phyloP scores from a whole-genome alignment of 2,329 filamentous ascomycete species.

The Ascochyta clinopodiicola region DNA sequence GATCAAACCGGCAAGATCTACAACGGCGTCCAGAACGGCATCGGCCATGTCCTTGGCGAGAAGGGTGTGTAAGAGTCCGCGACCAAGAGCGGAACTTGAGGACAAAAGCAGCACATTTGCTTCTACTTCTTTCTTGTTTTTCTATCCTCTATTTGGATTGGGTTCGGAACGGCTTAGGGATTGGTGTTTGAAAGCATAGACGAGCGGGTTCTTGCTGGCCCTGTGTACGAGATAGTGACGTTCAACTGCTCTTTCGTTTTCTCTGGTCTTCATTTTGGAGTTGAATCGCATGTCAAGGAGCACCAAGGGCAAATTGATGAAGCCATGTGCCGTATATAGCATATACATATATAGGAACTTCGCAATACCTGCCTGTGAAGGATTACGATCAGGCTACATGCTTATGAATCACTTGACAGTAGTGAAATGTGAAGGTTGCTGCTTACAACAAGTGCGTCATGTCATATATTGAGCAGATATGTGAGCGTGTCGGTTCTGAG shows the following conservation, averaged over 20 bases:
- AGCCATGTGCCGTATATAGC: conserved; percentile 35
- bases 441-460: neutral
- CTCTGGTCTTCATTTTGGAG: conserved; percentile 24
- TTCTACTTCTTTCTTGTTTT: conserved; percentile 38
- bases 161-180: conserved; percentile 31
- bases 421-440: conserved; percentile 26
- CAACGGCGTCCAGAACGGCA: conserved; percentile 45
- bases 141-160: conserved; percentile 31
- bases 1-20: conserved; percentile 45
- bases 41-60: conserved; percentile 33
- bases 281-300: conserved; percentile 33
- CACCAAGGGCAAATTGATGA: conserved; percentile 38
- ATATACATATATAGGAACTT: conserved; percentile 38
- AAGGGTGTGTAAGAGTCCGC: conserved; percentile 26
- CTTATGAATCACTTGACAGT: conserved; percentile 44
- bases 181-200: conserved; percentile 45
- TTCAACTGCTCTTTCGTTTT: conserved; percentile 5
- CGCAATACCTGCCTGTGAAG: conserved; percentile 26
- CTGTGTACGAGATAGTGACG: conserved; percentile 19
- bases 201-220: conserved; percentile 34
- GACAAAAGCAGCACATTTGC: conserved; percentile 17
- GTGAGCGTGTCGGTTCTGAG: neutral
- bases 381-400: conserved; percentile 29
- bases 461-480: neutral
- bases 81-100: conserved; percentile 5